A percentile compares a stretch with the other conserved stretches of the same genome.
Evolutionary conservation across 192 early-diverging fungal genomes (phyloP).

Genomic region (Backusella parvicylindrica): DNA sequence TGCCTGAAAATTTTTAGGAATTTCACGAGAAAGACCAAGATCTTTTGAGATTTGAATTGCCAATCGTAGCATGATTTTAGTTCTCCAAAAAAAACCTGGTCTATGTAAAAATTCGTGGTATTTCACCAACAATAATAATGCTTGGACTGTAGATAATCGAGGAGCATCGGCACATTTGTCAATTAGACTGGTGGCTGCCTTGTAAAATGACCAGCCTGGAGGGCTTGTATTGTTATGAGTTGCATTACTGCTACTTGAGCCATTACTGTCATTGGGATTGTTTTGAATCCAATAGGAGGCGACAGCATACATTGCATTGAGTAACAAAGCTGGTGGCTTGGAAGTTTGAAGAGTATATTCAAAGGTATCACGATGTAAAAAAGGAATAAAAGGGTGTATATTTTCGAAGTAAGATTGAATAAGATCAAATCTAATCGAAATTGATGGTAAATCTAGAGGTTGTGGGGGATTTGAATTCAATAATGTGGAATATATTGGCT

Average conservation of each 20-base stretch:
- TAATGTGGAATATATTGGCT: not conserved
- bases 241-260: not conserved
- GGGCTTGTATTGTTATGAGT: not conserved
- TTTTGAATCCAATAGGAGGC: slow-evolving; percentile 15
- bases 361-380: slow-evolving; percentile 35
- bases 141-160: slow-evolving; percentile 50
- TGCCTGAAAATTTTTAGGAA: not conserved
- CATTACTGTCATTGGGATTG: not conserved
- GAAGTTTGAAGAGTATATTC: not conserved
- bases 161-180: slow-evolving; percentile 50
- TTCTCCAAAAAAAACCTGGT: slow-evolving; percentile 52
- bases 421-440: slow-evolving; percentile 12
- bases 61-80: slow-evolving; percentile 42
- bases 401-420: slow-evolving; percentile 47
- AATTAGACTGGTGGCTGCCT: slow-evolving; percentile 18
- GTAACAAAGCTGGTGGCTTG: slow-evolving; percentile 8
- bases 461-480: not conserved
- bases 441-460: slow-evolving; percentile 6
- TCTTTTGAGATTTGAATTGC: slow-evolving; percentile 22
- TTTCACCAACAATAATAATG: slow-evolving; percentile 47
- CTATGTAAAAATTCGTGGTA: slow-evolving; percentile 49
- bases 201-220: slow-evolving; percentile 27
- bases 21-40: slow-evolving; percentile 7
- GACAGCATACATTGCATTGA: slow-evolving; percentile 37
- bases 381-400: slow-evolving; percentile 46